phyloP scores from a whole-genome alignment of 495 filamentous ascomycete genomes.

The Clavariopsis aquatica region DNA sequence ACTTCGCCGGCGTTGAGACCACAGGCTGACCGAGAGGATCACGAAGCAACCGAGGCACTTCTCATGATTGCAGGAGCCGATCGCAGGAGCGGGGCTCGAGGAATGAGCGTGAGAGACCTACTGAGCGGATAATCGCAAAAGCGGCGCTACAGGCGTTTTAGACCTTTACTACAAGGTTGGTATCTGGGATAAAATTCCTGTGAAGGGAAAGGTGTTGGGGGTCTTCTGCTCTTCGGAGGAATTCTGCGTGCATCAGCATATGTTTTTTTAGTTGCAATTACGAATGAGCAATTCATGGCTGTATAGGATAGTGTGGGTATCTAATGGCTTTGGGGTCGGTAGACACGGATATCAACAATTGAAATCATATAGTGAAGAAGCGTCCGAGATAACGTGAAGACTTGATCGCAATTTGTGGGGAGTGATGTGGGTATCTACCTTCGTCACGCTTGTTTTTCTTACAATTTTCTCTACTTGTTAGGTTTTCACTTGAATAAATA shows the following conservation, averaged over 20 bases:
- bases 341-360: too few species aligned
- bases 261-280: neutral
- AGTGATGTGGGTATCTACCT: too few species aligned
- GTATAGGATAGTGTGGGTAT: neutral
- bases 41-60: constrained; percentile 44
- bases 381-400: too few species aligned
- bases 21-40: constrained; percentile 40
- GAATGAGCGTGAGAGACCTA: constrained; percentile 33
- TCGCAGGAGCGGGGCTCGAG: constrained; percentile 37
- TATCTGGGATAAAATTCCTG: too few species aligned
- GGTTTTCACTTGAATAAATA: too few species aligned
- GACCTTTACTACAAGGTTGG: too few species aligned
- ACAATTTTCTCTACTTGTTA: too few species aligned
- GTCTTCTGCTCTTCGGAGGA: neutral
- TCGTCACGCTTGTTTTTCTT: too few species aligned
- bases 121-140: constrained; percentile 16
- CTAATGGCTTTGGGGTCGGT: too few species aligned
- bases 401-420: too few species aligned
- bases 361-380: too few species aligned
- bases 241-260: too few species aligned
- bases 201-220: constrained; percentile 1
- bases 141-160: constrained; percentile 1
- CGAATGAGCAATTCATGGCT: neutral
- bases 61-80: constrained; percentile 45
- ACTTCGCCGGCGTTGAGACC: constrained; percentile 29